These are phyloP conservation scores for Fusarium equiseti DNA, from an alignment of 2,329 filamentous ascomycete genomes.

Conservation along the genomic window DNA sequence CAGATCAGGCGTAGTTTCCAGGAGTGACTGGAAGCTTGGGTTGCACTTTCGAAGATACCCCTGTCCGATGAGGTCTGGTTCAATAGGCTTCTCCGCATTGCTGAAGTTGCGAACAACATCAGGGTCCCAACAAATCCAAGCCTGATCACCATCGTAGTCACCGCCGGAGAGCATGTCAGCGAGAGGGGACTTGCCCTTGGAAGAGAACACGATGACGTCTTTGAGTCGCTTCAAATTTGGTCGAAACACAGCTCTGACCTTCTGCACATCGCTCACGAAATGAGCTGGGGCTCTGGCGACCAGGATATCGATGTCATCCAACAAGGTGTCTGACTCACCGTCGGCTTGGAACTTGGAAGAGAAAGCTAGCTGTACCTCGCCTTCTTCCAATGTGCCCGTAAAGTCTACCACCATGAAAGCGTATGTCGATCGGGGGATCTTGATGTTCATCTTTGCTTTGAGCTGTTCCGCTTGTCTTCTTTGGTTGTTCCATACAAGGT, in stretches of 20 bases:
- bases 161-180: conserved; percentile 81
- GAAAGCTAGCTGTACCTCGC: conserved; percentile 77
- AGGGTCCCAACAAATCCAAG: conserved; percentile 82
- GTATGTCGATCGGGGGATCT: conserved; percentile 70
- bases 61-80: conserved; percentile 58
- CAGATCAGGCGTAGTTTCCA: conserved; percentile 48
- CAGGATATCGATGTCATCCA: conserved; percentile 71
- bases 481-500: conserved; percentile 61
- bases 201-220: conserved; percentile 84
- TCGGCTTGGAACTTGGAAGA: conserved; percentile 71
- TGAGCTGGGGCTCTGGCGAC: conserved; percentile 78
- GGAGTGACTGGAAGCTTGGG: conserved; percentile 60
- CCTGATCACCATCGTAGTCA: conserved; percentile 84
- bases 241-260: conserved; percentile 69
- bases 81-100: conserved; percentile 61
- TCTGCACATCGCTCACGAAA: conserved; percentile 79
- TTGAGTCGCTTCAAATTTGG: conserved; percentile 74
- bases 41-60: conserved; percentile 64
- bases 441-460: conserved; percentile 69
- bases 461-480: conserved; percentile 65
- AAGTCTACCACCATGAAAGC: conserved; percentile 79
- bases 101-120: conserved; percentile 74
- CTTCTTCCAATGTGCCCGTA: conserved; percentile 67
- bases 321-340: conserved; percentile 63
- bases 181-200: conserved; percentile 69